Conservation (phyloP, 306 rosid species). For the Herpetospermum pedunculosum region DNA sequence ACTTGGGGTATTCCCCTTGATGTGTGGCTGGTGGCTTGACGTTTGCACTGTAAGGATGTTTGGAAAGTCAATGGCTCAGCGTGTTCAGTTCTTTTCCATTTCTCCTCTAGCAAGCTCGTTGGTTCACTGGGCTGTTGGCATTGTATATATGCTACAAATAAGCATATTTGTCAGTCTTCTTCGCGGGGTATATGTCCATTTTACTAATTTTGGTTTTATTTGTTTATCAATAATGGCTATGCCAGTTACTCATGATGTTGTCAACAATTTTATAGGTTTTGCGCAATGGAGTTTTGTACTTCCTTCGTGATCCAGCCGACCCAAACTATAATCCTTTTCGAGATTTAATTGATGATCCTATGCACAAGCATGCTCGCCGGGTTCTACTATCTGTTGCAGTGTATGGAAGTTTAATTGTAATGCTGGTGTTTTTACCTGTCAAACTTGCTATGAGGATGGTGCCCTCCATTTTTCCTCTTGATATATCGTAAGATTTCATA, state of each 20-base stretch:
- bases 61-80: constrained; percentile 91
- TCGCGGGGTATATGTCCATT: constrained; percentile 65
- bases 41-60: constrained; percentile 95
- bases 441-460: constrained; percentile 94
- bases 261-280: constrained; percentile 50
- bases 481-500: constrained; percentile 66
- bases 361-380: constrained; percentile 99
- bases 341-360: constrained; percentile 95
- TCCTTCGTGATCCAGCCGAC: constrained; percentile 96
- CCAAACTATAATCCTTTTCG: constrained; percentile 99
- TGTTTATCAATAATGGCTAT: background rate
- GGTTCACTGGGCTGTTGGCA: constrained; percentile 99
- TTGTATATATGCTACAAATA: constrained; percentile 92
- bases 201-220: background rate
- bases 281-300: constrained; percentile 93
- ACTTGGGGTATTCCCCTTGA: constrained; percentile 96
- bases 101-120: constrained; percentile 94
- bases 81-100: constrained; percentile 87
- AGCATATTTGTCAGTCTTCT: constrained; percentile 99
- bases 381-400: constrained; percentile 91
- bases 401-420: constrained; percentile 96
- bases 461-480: constrained; percentile 88
- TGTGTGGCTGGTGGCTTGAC: constrained; percentile 99
- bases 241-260: background rate
- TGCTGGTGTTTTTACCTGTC: constrained; percentile 94